These are phyloP conservation scores for Colletotrichum phormii DNA, from an alignment of 2,329 filamentous ascomycete genomes.

Conservation along the genomic window DNA sequence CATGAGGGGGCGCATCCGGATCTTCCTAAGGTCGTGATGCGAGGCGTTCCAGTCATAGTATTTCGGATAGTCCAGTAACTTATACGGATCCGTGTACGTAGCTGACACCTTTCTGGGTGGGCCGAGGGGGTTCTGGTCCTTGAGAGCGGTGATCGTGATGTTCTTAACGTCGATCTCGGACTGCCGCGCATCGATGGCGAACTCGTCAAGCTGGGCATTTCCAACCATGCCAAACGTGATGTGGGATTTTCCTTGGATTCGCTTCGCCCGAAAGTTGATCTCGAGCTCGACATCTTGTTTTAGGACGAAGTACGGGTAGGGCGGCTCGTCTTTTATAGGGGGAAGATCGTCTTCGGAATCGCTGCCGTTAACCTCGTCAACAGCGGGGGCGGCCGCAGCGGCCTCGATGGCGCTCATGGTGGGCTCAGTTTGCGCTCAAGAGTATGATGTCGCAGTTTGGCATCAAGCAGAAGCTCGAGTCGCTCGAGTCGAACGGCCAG, in stretches of 20 bases:
- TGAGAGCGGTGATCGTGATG: slow-evolving; percentile 62
- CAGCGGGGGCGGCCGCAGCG: slow-evolving; percentile 24
- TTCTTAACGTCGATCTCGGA: slow-evolving; percentile 67
- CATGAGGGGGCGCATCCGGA: slow-evolving; percentile 69
- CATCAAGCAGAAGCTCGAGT: slow-evolving; percentile 15
- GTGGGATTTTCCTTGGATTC: slow-evolving; percentile 81
- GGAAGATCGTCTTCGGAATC: slow-evolving; percentile 46
- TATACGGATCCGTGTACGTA: slow-evolving; percentile 74
- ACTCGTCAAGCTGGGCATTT: slow-evolving; percentile 67
- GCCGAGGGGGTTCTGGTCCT: slow-evolving; percentile 34
- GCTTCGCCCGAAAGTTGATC: slow-evolving; percentile 83
- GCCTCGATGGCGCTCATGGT: slow-evolving; percentile 34
- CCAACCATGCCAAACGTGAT: slow-evolving; percentile 77
- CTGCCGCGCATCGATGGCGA: slow-evolving; percentile 72
- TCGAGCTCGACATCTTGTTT: slow-evolving; percentile 92
- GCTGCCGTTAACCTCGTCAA: slow-evolving; percentile 31
- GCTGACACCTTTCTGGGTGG: slow-evolving; percentile 52
- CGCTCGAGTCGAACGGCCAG: neutral
- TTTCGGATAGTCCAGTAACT: slow-evolving; percentile 69
- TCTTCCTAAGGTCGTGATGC: slow-evolving; percentile 80
- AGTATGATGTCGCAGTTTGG: slow-evolving; percentile 8
- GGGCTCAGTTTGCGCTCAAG: slow-evolving; percentile 26
- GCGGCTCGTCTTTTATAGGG: slow-evolving; percentile 48
- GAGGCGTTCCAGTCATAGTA: slow-evolving; percentile 74
- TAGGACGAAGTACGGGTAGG: slow-evolving; percentile 67